Conservation (phyloP, 2,329 filamentous ascomycete genomes). For the Arthrobotrys iridis region DNA sequence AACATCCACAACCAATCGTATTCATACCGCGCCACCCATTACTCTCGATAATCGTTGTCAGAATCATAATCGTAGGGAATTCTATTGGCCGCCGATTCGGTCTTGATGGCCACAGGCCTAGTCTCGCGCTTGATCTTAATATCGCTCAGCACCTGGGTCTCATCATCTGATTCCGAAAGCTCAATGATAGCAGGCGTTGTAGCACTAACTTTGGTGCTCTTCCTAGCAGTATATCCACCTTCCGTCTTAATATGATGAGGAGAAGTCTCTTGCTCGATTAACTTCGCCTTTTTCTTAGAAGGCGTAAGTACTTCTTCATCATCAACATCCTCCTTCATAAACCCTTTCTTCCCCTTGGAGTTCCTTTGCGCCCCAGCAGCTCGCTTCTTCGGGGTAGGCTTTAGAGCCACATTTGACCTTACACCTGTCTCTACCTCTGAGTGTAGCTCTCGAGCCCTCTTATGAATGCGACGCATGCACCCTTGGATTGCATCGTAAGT, state of each 20-base stretch:
- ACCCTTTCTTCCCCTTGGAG: conserved; percentile 45
- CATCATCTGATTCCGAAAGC: conserved; percentile 42
- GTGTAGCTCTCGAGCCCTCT: conserved; percentile 23
- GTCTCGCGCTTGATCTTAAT: conserved; percentile 17
- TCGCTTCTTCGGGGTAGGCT: conserved; percentile 34
- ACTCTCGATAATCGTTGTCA: conserved; percentile 43
- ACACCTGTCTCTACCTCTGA: conserved; percentile 43
- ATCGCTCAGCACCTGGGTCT: neutral
- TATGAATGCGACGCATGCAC: conserved; percentile 42
- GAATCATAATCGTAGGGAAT: conserved; percentile 10
- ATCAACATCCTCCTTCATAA: conserved; percentile 30
- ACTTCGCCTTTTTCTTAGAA: conserved; percentile 40
- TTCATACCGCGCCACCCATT: neutral
- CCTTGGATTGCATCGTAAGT: conserved; percentile 50
- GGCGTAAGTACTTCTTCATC: conserved; percentile 47
- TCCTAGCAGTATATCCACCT: neutral
- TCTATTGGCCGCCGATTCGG: conserved; percentile 6
- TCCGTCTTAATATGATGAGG: conserved; percentile 12
- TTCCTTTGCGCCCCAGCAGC: conserved; percentile 26
- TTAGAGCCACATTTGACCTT: conserved; percentile 36
- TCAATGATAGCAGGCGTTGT: conserved; percentile 19
- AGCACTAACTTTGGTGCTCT: neutral
- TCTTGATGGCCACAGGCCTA: conserved; percentile 8
- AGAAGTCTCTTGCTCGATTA: conserved; percentile 26
- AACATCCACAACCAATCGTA: neutral